Conservation (phyloP, 345 rosid species). For the Lepidium didymum region DNA sequence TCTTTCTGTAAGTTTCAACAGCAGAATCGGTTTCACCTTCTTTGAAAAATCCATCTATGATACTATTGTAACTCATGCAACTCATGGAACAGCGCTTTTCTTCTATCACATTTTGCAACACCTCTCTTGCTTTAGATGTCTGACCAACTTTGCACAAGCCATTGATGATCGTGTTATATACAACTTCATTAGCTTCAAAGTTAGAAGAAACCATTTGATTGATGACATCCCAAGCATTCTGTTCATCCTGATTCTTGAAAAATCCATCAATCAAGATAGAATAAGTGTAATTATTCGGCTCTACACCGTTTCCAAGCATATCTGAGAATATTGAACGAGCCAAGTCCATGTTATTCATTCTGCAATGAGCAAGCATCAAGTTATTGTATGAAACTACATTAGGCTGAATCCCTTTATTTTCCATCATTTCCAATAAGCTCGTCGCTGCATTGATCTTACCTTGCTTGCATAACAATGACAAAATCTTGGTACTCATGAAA, state of each 20-base stretch:
- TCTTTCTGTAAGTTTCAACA: conserved; percentile 37
- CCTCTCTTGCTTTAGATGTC: conserved; percentile 42
- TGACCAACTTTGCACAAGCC: conserved; percentile 59
- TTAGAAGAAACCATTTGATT: conserved; percentile 41
- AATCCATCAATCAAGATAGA: conserved; percentile 56
- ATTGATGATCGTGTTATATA: conserved; percentile 45
- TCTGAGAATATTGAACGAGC: conserved; percentile 34
- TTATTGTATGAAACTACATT: conserved; percentile 52
- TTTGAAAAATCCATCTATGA: conserved; percentile 56
- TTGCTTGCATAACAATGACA: conserved; percentile 42
- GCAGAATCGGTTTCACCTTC: conserved; percentile 46
- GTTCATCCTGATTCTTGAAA: conserved; percentile 43
- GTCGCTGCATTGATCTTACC: conserved; percentile 45
- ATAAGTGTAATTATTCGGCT: conserved; percentile 51
- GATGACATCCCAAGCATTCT: conserved; percentile 40
- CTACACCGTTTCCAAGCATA: conserved; percentile 38
- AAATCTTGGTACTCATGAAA: conserved; percentile 41
- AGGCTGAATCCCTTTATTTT: conserved; percentile 31
- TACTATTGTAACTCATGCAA: conserved; percentile 49
- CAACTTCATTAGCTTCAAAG: conserved; percentile 44
- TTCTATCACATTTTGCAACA: conserved; percentile 33
- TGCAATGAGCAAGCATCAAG: conserved; percentile 56
- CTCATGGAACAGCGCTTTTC: conserved; percentile 38
- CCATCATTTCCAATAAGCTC: conserved; percentile 54
- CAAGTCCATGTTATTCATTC: conserved; percentile 36